Conservation (phyloP, 2,329 filamentous ascomycete genomes). For the Fusarium torreyae region DNA sequence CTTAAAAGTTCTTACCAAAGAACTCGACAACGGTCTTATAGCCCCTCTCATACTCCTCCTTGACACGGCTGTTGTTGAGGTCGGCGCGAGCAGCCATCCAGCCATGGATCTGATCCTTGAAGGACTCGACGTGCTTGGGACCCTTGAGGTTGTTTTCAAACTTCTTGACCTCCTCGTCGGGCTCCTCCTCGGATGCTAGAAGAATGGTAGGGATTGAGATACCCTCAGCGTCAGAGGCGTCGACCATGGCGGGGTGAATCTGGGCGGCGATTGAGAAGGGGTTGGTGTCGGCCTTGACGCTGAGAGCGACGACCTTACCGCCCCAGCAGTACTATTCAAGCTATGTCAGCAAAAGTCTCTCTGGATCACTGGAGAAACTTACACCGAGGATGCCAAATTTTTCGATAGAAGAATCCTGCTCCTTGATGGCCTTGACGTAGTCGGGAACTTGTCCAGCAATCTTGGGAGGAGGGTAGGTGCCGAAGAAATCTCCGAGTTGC, state of each 20-base stretch:
- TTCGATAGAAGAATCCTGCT: constrained; percentile 68
- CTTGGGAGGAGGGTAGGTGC: constrained; percentile 63
- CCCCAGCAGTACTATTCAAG: constrained; percentile 75
- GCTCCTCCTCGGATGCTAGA: constrained; percentile 77
- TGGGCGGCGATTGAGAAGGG: constrained; percentile 69
- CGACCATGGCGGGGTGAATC: constrained; percentile 75
- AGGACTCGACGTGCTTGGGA: constrained; percentile 75
- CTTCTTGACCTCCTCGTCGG: constrained; percentile 67
- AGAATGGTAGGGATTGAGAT: constrained; percentile 74
- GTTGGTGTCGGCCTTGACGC: constrained; percentile 65
- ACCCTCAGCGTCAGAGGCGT: constrained; percentile 70
- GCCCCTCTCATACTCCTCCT: constrained; percentile 73
- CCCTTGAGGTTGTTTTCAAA: constrained; percentile 69
- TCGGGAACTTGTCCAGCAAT: constrained; percentile 66
- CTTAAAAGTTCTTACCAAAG: constrained; percentile 66
- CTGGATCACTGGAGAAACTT: constrained; percentile 46
- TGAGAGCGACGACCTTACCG: constrained; percentile 74
- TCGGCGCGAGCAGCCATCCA: constrained; percentile 80
- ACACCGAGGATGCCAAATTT: constrained; percentile 75
- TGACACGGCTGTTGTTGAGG: constrained; percentile 69
- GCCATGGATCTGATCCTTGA: constrained; percentile 77
- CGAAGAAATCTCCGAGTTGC: constrained; percentile 71
- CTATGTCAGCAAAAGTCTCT: constrained; percentile 2
- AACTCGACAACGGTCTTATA: constrained; percentile 73
- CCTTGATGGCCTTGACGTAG: constrained; percentile 68